A percentile compares a stretch with the other conserved stretches of the same genome.
phyloP scores from a whole-genome alignment of 192 early-diverging fungal species.

The Chytriomyces sp. region DNA sequence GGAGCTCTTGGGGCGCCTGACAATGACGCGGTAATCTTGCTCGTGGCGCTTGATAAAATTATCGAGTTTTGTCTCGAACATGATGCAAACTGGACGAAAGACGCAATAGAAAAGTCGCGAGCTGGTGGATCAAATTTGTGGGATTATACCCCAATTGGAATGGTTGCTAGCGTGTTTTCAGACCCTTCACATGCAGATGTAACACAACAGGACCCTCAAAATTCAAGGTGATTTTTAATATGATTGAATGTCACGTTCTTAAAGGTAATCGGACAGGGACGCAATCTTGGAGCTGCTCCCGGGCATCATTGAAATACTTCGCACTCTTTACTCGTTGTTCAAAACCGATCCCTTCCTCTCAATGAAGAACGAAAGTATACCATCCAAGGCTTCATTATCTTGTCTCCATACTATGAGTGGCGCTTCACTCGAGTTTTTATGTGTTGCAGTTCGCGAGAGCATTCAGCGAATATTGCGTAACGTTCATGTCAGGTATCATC shows the following conservation, averaged over 20 bases:
- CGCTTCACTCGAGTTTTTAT: conserved; percentile 46
- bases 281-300: conserved; percentile 37
- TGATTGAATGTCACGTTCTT: not conserved
- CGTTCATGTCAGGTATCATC: conserved; percentile 53
- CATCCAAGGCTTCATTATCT: too few species aligned
- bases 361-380: not conserved
- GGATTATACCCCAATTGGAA: conserved; percentile 33
- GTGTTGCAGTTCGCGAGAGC: conserved; percentile 45
- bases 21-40: conserved; percentile 51
- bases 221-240: conserved; percentile 3
- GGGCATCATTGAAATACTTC: conserved; percentile 30
- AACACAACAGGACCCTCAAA: not conserved
- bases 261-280: conserved; percentile 1
- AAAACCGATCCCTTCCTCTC: conserved; percentile 6
- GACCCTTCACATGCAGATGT: not conserved
- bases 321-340: conserved; percentile 32
- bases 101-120: conserved; percentile 11
- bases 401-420: not conserved
- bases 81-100: not conserved
- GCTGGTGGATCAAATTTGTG: conserved; percentile 15
- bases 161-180: conserved; percentile 26
- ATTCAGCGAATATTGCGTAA: conserved; percentile 57
- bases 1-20: conserved; percentile 38
- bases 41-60: conserved; percentile 61
- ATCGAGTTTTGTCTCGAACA: conserved; percentile 57